These are phyloP conservation scores for Fusarium sulawesiense DNA, from an alignment of 2,329 filamentous ascomycete species.

Conservation along the genomic window DNA sequence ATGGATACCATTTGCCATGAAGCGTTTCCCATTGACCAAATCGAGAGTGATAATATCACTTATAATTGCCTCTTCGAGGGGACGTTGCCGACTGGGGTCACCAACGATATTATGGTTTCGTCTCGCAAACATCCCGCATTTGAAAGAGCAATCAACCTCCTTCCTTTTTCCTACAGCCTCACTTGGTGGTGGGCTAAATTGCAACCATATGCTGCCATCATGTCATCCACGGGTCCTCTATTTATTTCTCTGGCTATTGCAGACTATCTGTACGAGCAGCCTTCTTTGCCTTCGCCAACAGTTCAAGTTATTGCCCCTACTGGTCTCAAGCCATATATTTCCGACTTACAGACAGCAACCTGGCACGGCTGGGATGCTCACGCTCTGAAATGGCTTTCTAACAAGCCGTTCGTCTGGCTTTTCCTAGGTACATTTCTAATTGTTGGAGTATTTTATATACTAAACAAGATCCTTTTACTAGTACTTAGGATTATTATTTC, in stretches of 20 bases:
- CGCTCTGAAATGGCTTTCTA: constrained; percentile 60
- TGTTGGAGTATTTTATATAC: too few species aligned
- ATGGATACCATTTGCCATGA: constrained; percentile 39
- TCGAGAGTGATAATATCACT: constrained; percentile 38
- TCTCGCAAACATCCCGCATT: constrained; percentile 81
- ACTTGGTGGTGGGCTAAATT: constrained; percentile 70
- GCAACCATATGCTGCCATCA: constrained; percentile 78
- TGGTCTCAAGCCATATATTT: constrained; percentile 47
- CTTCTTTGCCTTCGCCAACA: constrained; percentile 43
- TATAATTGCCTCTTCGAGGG: constrained; percentile 49
- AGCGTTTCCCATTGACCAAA: constrained; percentile 42
- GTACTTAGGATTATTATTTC: too few species aligned
- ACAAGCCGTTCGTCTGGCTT: constrained; percentile 49
- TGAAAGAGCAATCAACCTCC: constrained; percentile 72
- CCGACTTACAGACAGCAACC: constrained; percentile 54
- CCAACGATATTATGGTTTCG: constrained; percentile 84
- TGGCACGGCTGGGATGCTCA: constrained; percentile 61
- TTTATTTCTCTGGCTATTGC: constrained; percentile 82
- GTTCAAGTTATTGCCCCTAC: constrained; percentile 46
- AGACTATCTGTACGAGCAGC: constrained; percentile 71
- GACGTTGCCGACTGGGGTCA: constrained; percentile 80
- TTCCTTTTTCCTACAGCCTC: constrained; percentile 70
- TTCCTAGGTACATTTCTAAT: too few species aligned
- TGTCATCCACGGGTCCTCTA: constrained; percentile 80
- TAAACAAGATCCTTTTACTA: too few species aligned